phyloP scores from a whole-genome alignment of 345 rosid species.

The Lumnitzera littorea region DNA sequence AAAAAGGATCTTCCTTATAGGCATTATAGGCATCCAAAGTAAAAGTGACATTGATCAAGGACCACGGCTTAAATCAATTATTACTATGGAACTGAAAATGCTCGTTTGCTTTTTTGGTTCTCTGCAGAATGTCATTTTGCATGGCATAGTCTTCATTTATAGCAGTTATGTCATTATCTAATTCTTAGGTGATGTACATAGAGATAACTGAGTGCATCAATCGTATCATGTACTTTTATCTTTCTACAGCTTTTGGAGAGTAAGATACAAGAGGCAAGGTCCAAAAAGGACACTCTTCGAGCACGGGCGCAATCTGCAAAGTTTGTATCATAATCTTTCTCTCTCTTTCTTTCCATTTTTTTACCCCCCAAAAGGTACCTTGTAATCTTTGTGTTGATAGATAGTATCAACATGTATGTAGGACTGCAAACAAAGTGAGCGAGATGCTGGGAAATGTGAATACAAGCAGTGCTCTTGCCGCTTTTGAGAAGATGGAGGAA shows the following conservation, averaged over 20 bases:
- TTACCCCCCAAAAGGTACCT: not conserved
- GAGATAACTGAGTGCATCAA: not conserved
- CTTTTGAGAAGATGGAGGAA: constrained; percentile 82
- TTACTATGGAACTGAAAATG: too few relatives aligned
- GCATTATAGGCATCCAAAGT: too few relatives aligned
- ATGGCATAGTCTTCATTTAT: not conserved
- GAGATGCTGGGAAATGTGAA: constrained; percentile 76
- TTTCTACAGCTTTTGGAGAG: constrained; percentile 42
- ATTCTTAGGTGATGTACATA: not conserved
- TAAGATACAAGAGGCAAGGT: constrained; percentile 52
- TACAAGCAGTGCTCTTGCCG: constrained; percentile 65
- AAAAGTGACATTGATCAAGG: too few relatives aligned
- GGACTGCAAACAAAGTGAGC: constrained; percentile 75
- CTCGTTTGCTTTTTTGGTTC: too few relatives aligned
- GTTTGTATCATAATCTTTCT: constrained; percentile 16
- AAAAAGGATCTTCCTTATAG: too few relatives aligned
- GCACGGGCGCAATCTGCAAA: constrained; percentile 52
- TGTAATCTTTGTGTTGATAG: not conserved
- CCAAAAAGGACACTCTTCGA: constrained; percentile 50
- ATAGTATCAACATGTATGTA: constrained; percentile 12
- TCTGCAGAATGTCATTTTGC: too few relatives aligned
- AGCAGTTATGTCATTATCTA: not conserved
- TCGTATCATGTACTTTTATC: constrained; percentile 3
- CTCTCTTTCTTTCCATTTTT: not conserved
- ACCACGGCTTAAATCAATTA: too few relatives aligned